These are phyloP conservation scores for Phytopythium litorale DNA, from an alignment of 352 stramenopile genomes.

Conservation along the genomic window DNA sequence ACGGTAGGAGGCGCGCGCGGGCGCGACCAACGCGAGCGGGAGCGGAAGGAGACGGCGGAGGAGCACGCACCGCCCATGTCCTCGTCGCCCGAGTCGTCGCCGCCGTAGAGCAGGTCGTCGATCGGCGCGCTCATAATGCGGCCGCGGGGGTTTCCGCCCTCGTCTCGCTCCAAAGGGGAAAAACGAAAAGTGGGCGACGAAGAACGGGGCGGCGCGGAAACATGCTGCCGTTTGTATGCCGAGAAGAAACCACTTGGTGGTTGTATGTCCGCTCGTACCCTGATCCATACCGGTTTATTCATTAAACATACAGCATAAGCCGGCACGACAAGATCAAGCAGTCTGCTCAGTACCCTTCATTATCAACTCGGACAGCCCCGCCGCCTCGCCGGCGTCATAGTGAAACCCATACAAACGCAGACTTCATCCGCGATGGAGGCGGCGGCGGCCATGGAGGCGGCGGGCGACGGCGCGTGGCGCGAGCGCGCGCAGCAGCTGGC, in stretches of 20 bases:
- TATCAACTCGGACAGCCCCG: neutral
- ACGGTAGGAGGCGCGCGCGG: neutral
- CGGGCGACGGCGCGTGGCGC: conserved; percentile 4
- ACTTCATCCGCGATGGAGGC: neutral
- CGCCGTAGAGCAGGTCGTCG: conserved; percentile 78
- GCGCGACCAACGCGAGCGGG: neutral
- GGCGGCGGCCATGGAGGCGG: neutral
- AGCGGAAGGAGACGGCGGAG: neutral
- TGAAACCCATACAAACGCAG: neutral
- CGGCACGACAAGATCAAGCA: too few relatives aligned
- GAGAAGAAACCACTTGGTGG: too few relatives aligned
- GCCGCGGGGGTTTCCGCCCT: conserved; percentile 1
- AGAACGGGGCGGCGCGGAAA: neutral
- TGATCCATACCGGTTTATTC: neutral
- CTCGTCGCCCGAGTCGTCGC: conserved; percentile 79
- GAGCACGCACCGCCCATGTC: conserved; percentile 55
- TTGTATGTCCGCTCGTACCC: neutral
- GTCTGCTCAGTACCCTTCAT: too few relatives aligned
- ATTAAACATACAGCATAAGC: too few relatives aligned
- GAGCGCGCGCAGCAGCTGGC: conserved; percentile 20
- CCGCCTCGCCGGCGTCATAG: neutral
- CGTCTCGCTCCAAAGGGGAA: conserved; percentile 1
- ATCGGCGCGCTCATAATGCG: conserved; percentile 76
- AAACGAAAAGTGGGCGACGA: conserved; percentile 7
- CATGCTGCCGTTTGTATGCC: neutral